Evolutionary conservation across 2,329 filamentous ascomycete species (phyloP).

Genomic region (Thermomyces lanuginosus): DNA sequence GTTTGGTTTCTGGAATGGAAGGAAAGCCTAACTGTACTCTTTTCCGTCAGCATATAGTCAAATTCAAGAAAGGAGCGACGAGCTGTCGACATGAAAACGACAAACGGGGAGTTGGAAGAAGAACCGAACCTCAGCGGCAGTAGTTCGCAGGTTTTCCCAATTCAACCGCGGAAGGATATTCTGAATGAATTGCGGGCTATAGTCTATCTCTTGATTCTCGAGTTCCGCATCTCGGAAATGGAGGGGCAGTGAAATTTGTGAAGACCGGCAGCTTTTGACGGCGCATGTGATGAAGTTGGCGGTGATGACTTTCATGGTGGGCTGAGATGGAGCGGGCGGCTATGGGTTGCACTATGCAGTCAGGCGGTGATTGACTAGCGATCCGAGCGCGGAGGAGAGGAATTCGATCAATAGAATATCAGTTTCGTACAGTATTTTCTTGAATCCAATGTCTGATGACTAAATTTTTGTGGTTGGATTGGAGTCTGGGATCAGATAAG

Average conservation of each 20-base stretch:
- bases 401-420: too few relatives aligned
- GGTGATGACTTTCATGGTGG: constrained; percentile 76
- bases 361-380: too few relatives aligned
- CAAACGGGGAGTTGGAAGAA: background rate
- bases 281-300: constrained; percentile 96
- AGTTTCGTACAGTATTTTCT: too few relatives aligned
- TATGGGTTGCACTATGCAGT: too few relatives aligned
- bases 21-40: constrained; percentile 57
- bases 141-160: constrained; percentile 63
- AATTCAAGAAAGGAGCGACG: background rate
- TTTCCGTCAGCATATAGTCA: constrained; percentile 1
- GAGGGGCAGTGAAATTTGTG: constrained; percentile 65
- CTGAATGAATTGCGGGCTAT: constrained; percentile 63
- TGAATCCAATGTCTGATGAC: too few relatives aligned
- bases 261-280: constrained; percentile 81
- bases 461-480: too few relatives aligned
- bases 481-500: too few relatives aligned
- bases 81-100: background rate
- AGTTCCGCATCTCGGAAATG: constrained; percentile 88
- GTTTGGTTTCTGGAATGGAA: constrained; percentile 48
- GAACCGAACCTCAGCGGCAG: constrained; percentile 45
- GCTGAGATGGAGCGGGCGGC: too few relatives aligned
- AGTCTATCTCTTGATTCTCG: constrained; percentile 63
- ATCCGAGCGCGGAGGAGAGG: too few relatives aligned
- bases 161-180: constrained; percentile 80